Percentiles rank a stretch among this genome's conserved stretches.
Evolutionary conservation across 2,329 filamentous ascomycete species (phyloP).

Genomic region (Ilyonectria destructans): DNA sequence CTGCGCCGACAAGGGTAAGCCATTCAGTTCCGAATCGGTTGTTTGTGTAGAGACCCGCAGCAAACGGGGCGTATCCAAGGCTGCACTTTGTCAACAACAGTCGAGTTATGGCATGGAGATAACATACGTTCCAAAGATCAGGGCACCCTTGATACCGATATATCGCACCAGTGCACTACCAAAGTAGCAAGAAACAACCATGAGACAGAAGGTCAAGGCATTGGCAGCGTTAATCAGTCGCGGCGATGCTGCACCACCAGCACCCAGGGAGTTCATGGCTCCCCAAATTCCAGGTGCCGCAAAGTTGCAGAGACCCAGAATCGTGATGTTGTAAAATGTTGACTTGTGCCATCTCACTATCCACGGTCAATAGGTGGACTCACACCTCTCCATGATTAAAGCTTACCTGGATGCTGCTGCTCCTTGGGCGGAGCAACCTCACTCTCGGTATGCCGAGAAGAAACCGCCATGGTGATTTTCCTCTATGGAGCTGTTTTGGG

Average conservation of each 20-base stretch:
- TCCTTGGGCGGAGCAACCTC: constrained; percentile 50
- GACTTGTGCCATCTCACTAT: constrained; percentile 79
- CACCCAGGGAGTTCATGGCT: constrained; percentile 82
- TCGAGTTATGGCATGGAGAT: neutral
- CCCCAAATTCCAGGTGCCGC: constrained; percentile 81
- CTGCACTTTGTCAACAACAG: constrained; percentile 45
- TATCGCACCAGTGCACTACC: constrained; percentile 75
- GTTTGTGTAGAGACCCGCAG: constrained; percentile 81
- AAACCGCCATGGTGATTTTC: constrained; percentile 34
- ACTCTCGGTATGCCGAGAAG: constrained; percentile 42
- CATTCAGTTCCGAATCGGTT: constrained; percentile 80
- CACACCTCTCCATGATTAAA: neutral
- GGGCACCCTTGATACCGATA: constrained; percentile 79
- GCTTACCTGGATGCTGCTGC: constrained; percentile 51
- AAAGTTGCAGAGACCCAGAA: constrained; percentile 81
- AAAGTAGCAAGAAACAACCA: constrained; percentile 81
- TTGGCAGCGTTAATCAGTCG: constrained; percentile 81
- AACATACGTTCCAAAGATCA: constrained; percentile 78
- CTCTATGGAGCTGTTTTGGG: neutral
- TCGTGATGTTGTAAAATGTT: constrained; percentile 81
- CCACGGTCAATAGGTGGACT: constrained; percentile 11
- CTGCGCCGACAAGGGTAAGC: constrained; percentile 79
- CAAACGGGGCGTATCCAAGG: constrained; percentile 80
- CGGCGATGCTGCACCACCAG: constrained; percentile 76
- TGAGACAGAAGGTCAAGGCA: constrained; percentile 80